phyloP scores from a whole-genome alignment of 148 eudicot genomes.

The Persicaria maculosa region DNA sequence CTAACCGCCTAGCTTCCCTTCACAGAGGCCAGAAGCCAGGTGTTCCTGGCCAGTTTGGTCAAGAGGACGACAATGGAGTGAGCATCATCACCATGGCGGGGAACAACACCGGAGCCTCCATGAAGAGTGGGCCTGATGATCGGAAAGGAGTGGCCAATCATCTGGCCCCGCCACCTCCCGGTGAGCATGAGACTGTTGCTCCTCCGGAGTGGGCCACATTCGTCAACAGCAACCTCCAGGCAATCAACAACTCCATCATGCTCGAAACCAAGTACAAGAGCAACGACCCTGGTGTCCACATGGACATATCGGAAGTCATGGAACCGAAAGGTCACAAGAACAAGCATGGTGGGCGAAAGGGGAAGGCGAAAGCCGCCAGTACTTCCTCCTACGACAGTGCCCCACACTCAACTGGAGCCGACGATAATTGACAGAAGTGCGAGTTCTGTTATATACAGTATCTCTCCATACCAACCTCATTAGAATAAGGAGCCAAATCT shows the following conservation, averaged over 20 bases:
- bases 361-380: background rate
- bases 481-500: background rate
- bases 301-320: conserved; percentile 35
- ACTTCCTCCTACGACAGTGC: background rate
- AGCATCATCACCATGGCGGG: conserved; percentile 68
- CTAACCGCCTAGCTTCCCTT: conserved; percentile 41
- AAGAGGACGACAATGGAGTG: conserved; percentile 35
- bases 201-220: conserved; percentile 27
- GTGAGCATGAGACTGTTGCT: conserved; percentile 21
- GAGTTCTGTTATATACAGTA: too few species aligned
- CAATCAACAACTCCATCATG: conserved; percentile 82
- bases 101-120: conserved; percentile 62
- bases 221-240: conserved; percentile 78
- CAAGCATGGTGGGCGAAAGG: background rate
- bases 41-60: conserved; percentile 19
- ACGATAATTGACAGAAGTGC: too few species aligned
- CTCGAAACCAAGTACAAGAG: conserved; percentile 49
- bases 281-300: conserved; percentile 85
- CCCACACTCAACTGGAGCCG: background rate
- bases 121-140: conserved; percentile 34
- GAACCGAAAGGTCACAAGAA: background rate
- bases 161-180: background rate
- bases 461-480: background rate
- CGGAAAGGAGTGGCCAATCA: conserved; percentile 16
- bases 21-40: conserved; percentile 30